Evolutionary conservation across 345 rosid species (phyloP).

Genomic region (Raphanus raphanistrum): DNA sequence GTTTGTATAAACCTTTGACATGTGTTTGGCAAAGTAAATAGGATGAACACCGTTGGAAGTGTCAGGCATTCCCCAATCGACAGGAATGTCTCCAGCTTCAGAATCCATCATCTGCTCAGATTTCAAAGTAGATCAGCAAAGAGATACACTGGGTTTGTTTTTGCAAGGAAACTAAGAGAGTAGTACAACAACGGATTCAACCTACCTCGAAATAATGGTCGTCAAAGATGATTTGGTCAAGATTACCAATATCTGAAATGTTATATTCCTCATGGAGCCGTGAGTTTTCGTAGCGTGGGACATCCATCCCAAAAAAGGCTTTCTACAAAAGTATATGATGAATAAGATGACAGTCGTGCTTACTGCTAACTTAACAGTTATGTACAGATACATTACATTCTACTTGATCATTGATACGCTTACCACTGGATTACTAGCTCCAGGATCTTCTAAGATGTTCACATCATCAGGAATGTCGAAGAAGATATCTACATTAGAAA

Average conservation of each 20-base stretch:
- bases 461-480: conserved; percentile 74
- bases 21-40: conserved; percentile 79
- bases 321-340: conserved; percentile 50
- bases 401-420: conserved; percentile 31
- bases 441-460: conserved; percentile 80
- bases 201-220: conserved; percentile 78
- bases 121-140: conserved; percentile 17
- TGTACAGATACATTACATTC: too few species aligned
- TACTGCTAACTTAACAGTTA: too few species aligned
- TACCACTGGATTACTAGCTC: conserved; percentile 93
- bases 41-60: conserved; percentile 72
- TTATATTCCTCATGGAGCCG: conserved; percentile 52
- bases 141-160: conserved; percentile 22
- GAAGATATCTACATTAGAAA: conserved; percentile 60
- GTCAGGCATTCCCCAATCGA: conserved; percentile 96
- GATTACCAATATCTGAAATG: conserved; percentile 46
- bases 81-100: conserved; percentile 58
- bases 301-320: conserved; percentile 81
- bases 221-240: conserved; percentile 54
- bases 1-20: conserved; percentile 64
- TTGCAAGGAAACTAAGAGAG: conserved; percentile 18
- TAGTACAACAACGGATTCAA: not conserved
- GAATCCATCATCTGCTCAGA: conserved; percentile 64
- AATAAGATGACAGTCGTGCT: too few species aligned
- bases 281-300: conserved; percentile 55